These are phyloP conservation scores for Penicillium cinerascens DNA, from an alignment of 495 filamentous ascomycete genomes.

Conservation along the genomic window DNA sequence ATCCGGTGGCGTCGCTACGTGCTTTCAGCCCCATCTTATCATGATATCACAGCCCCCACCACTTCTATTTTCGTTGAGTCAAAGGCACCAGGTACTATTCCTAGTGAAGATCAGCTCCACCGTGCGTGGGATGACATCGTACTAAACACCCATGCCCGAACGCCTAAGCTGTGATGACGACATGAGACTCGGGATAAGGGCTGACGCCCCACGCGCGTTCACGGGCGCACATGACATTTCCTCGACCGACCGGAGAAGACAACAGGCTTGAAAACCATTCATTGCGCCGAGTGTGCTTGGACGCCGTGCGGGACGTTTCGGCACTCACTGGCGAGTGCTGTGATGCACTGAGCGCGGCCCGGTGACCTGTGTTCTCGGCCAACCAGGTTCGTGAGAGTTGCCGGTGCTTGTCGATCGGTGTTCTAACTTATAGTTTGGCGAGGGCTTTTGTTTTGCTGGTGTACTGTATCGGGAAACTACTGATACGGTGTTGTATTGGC, in stretches of 20 bases:
- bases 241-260: background rate
- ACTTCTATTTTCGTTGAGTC: background rate
- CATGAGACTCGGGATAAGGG: background rate
- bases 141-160: too few species aligned
- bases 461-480: background rate
- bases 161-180: background rate
- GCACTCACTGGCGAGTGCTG: background rate
- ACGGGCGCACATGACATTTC: background rate
- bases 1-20: background rate
- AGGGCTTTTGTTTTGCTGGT: background rate
- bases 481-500: background rate
- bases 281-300: too few species aligned
- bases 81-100: background rate
- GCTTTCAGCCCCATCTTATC: background rate
- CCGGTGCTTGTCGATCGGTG: background rate
- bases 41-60: background rate
- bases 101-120: background rate
- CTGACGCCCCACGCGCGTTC: background rate
- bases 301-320: background rate
- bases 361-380: background rate
- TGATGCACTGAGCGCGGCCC: background rate
- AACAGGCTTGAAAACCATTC: too few species aligned
- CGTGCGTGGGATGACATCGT: background rate
- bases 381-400: too few species aligned
- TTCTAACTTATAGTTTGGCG: background rate